A percentile compares a stretch with the other conserved stretches of the same genome.
These are phyloP conservation scores for Lodderomyces orthopsilosis DNA, from an alignment of 1,139 yeast genomes.

Conservation along the genomic window DNA sequence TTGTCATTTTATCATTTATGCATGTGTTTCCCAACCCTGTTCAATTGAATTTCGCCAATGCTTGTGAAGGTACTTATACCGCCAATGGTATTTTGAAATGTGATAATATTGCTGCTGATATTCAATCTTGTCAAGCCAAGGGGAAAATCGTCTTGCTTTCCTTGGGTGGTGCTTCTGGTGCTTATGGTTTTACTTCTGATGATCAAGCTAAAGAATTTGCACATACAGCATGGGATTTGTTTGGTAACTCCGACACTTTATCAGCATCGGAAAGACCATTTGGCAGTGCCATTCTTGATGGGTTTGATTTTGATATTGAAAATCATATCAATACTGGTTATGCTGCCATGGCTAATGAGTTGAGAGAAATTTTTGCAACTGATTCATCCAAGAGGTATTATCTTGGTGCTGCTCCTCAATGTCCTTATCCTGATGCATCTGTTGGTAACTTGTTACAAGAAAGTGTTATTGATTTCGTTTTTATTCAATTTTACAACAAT, in stretches of 20 bases:
- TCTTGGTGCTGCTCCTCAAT: conserved; percentile 93
- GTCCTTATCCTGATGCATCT: conserved; percentile 87
- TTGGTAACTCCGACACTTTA: conserved; percentile 63
- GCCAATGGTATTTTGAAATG: conserved; percentile 60
- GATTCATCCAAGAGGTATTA: conserved; percentile 64
- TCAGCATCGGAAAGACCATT: conserved; percentile 65
- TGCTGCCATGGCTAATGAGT: conserved; percentile 56
- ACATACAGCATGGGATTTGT: conserved; percentile 73
- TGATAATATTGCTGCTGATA: conserved; percentile 67
- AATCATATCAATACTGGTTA: conserved; percentile 51
- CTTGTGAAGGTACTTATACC: conserved; percentile 51
- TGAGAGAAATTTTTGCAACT: conserved; percentile 55
- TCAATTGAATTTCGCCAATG: conserved; percentile 66
- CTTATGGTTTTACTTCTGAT: conserved; percentile 69
- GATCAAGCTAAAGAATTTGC: conserved; percentile 69
- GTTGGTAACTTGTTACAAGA: conserved; percentile 64
- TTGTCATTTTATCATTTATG: conserved; percentile 70
- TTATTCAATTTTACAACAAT: conserved; percentile 92
- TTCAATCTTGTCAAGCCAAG: conserved; percentile 71
- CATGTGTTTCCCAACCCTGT: conserved; percentile 51
- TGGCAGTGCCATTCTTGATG: conserved; percentile 48
- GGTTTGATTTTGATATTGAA: conserved; percentile 48
- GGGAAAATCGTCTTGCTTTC: conserved; percentile 82
- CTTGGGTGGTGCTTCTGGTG: conserved; percentile 83
- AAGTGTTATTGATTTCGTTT: conserved; percentile 77